These are phyloP conservation scores for Trichoderma lentiforme DNA, from an alignment of 2,329 filamentous ascomycete genomes.

Conservation along the genomic window DNA sequence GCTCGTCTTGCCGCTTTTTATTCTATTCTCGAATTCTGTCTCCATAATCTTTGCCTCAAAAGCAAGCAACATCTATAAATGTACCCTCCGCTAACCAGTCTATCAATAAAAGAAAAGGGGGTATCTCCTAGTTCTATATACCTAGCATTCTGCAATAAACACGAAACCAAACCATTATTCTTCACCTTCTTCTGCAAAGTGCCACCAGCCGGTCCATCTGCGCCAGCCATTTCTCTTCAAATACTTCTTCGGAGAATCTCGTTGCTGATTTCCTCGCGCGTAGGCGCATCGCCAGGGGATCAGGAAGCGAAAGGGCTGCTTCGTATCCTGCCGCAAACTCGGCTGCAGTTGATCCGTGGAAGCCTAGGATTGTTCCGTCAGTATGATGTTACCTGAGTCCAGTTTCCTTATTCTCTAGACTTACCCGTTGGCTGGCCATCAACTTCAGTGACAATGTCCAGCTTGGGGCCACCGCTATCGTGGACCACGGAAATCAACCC, in stretches of 20 bases:
- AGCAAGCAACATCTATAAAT: neutral
- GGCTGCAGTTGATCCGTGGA: conserved; percentile 72
- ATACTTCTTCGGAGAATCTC: conserved; percentile 85
- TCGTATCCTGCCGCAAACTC: conserved; percentile 82
- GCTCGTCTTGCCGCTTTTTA: neutral
- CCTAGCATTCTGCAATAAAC: conserved; percentile 18
- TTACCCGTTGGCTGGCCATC: conserved; percentile 75
- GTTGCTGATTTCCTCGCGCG: conserved; percentile 75
- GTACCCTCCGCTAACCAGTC: conserved; percentile 2
- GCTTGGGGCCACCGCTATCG: conserved; percentile 84
- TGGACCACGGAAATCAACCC: conserved; percentile 92
- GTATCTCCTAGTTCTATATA: conserved; percentile 38
- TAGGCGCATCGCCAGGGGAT: conserved; percentile 70
- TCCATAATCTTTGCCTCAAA: neutral
- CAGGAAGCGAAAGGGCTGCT: conserved; percentile 67
- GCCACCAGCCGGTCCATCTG: conserved; percentile 71
- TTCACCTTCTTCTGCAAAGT: conserved; percentile 28
- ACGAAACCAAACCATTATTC: neutral
- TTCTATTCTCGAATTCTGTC: neutral
- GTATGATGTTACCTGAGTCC: neutral
- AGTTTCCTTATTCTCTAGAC: conserved; percentile 22
- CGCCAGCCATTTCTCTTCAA: conserved; percentile 72
- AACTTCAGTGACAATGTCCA: conserved; percentile 84
- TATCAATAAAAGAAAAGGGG: conserved; percentile 26
- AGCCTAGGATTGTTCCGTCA: conserved; percentile 52